Conservation (phyloP, 2,329 filamentous ascomycete species). For the Stenocarpella maydis region DNA sequence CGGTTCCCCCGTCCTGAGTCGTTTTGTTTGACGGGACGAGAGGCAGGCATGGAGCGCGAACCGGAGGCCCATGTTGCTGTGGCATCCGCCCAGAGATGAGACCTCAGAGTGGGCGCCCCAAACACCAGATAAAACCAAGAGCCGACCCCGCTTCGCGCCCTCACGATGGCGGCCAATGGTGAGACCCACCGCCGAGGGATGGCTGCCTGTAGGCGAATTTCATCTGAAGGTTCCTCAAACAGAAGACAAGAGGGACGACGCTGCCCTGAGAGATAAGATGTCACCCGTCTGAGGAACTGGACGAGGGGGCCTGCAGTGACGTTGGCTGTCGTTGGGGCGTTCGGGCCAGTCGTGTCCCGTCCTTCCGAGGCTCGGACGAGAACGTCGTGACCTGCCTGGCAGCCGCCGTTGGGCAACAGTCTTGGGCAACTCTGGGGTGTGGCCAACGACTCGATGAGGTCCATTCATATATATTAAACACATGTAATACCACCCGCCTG, state of each 20-base stretch:
- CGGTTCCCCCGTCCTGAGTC: slow-evolving; percentile 19
- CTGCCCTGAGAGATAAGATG: slow-evolving; percentile 17
- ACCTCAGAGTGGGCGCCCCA: slow-evolving; percentile 13
- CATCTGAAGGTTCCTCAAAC: slow-evolving; percentile 17
- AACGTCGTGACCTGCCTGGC: too few species aligned
- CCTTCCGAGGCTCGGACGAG: not conserved
- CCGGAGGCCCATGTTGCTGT: slow-evolving; percentile 7
- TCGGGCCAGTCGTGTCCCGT: slow-evolving; percentile 22
- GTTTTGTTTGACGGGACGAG: slow-evolving; percentile 8
- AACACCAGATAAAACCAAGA: slow-evolving; percentile 22
- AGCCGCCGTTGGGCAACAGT: not conserved
- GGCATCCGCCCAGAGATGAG: slow-evolving; percentile 9
- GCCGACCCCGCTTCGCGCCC: slow-evolving; percentile 18
- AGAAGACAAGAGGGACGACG: slow-evolving; percentile 9
- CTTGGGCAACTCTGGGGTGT: too few species aligned
- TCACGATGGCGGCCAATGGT: slow-evolving; percentile 14
- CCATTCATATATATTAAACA: too few species aligned
- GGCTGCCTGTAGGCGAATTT: slow-evolving; percentile 19
- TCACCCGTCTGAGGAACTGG: not conserved
- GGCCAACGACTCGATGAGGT: too few species aligned
- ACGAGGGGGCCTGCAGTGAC: slow-evolving; percentile 3
- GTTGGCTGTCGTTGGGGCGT: slow-evolving; percentile 16
- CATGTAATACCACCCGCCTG: too few species aligned
- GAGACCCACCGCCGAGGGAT: not conserved
- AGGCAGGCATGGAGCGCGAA: not conserved